These are phyloP conservation scores for Saccharomycopsis oosterbeekiorum DNA, from an alignment of 805 yeast genomes.

Conservation along the genomic window DNA sequence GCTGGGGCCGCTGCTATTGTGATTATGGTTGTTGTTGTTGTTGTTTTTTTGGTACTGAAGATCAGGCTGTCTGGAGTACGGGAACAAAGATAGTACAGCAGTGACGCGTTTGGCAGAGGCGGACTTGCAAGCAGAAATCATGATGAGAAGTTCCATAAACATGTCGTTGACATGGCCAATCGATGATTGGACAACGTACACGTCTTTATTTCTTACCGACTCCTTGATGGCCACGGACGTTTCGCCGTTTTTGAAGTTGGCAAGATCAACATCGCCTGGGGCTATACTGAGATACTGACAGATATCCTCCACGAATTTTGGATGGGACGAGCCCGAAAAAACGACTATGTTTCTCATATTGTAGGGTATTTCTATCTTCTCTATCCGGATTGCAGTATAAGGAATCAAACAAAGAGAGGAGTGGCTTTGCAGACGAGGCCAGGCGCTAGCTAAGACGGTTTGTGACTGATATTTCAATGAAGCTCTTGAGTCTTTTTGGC, in stretches of 20 bases:
- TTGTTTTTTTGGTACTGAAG: slow-evolving; percentile 55
- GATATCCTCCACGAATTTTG: slow-evolving; percentile 61
- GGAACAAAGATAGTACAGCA: slow-evolving; percentile 87
- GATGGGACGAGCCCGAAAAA: slow-evolving; percentile 87
- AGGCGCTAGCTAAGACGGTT: no score
- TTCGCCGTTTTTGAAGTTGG: slow-evolving; percentile 83
- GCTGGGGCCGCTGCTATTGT: background rate
- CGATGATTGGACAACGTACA: slow-evolving; percentile 77
- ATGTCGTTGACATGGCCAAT: slow-evolving; percentile 84
- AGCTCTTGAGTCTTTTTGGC: no score
- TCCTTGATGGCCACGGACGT: slow-evolving; percentile 78
- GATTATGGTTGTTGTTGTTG: background rate
- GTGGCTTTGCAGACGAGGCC: no score
- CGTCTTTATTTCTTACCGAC: slow-evolving; percentile 94
- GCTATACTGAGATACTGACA: slow-evolving; percentile 71
- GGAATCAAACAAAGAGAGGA: no score
- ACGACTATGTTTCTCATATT: slow-evolving; percentile 76
- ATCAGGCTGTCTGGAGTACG: slow-evolving; percentile 94
- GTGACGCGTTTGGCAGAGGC: slow-evolving; percentile 86
- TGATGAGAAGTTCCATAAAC: slow-evolving; percentile 70
- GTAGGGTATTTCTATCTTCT: no score
- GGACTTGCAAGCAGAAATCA: slow-evolving; percentile 86
- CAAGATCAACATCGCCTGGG: slow-evolving; percentile 53
- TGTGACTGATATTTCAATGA: no score
- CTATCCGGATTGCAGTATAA: no score